These are phyloP conservation scores for Diplocarpon mali DNA, from an alignment of 2,329 filamentous ascomycete genomes.

Conservation along the genomic window DNA sequence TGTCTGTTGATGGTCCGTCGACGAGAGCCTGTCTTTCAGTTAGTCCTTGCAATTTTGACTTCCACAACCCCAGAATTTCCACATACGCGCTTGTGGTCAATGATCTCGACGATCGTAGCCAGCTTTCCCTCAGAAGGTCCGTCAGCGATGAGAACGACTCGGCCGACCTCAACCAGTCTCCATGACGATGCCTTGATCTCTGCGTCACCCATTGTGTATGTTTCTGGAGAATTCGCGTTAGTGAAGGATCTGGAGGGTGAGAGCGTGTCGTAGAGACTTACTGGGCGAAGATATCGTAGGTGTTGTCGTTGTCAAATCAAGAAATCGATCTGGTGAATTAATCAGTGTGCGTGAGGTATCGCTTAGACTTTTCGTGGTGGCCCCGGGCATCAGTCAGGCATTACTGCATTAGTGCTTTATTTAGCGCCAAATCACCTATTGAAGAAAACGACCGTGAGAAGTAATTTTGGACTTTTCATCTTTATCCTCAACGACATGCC, in stretches of 20 bases:
- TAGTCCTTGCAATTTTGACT: conserved; percentile 16
- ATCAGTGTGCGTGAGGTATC: conserved; percentile 4
- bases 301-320: conserved; percentile 20
- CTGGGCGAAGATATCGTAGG: conserved; percentile 24
- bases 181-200: conserved; percentile 73
- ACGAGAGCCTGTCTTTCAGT: conserved; percentile 65
- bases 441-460: no score
- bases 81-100: conserved; percentile 99
- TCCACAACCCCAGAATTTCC: conserved; percentile 11
- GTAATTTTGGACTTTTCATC: no score
- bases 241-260: conserved; percentile 17
- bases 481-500: no score
- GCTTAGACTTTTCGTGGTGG: conserved; percentile 11
- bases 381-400: conserved; percentile 3
- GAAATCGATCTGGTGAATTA: conserved; percentile 14
- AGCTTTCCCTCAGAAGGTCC: conserved; percentile 76
- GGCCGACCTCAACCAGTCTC: conserved; percentile 98
- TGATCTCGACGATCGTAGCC: conserved; percentile 95
- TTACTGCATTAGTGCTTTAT: conserved; percentile 9
- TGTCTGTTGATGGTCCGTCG: conserved; percentile 80
- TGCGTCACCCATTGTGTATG: conserved; percentile 71
- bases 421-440: no score
- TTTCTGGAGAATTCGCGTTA: conserved; percentile 32
- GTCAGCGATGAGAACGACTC: conserved; percentile 81
- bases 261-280: conserved; percentile 20